Conservation (phyloP, 2,329 filamentous ascomycete species). For the Truncatella angustata region DNA sequence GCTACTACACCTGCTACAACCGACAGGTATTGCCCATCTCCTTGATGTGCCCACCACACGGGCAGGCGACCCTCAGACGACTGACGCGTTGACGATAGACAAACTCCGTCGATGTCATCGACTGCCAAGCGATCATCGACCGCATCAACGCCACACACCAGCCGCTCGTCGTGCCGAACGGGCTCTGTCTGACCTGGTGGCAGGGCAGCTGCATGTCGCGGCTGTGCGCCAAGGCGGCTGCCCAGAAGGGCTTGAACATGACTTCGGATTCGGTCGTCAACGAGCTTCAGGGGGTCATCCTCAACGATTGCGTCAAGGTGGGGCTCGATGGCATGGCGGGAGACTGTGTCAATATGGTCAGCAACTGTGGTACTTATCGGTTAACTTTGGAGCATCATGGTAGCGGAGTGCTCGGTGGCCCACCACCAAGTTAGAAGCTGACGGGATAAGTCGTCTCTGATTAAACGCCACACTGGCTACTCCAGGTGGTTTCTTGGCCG, state of each 20-base stretch:
- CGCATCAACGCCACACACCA: not conserved
- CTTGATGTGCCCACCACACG: not conserved
- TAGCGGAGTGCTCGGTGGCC: not conserved
- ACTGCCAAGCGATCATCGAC: constrained; percentile 11
- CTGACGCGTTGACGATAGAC: not conserved
- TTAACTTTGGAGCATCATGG: constrained; percentile 9
- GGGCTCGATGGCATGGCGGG: constrained; percentile 10
- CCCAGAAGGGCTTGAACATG: not conserved
- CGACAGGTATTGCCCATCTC: not conserved
- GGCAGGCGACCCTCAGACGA: not conserved
- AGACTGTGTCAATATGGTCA: constrained; percentile 9
- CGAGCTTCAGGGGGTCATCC: constrained; percentile 3
- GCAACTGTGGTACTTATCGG: constrained; percentile 10
- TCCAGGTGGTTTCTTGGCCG: too few species aligned
- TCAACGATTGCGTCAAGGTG: not conserved
- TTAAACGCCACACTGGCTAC: too few species aligned
- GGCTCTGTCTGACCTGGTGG: constrained; percentile 10
- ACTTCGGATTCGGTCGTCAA: constrained; percentile 4
- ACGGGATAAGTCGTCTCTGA: not conserved
- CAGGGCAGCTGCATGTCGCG: constrained; percentile 11
- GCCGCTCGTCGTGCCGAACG: constrained; percentile 4
- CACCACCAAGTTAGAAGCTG: not conserved
- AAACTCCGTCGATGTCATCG: not conserved
- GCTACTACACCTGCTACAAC: constrained; percentile 11
- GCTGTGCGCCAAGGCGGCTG: constrained; percentile 8